Evolutionary conservation across 2,329 filamentous ascomycete species (phyloP).

Genomic region (Fusarium pseudocircinatum): DNA sequence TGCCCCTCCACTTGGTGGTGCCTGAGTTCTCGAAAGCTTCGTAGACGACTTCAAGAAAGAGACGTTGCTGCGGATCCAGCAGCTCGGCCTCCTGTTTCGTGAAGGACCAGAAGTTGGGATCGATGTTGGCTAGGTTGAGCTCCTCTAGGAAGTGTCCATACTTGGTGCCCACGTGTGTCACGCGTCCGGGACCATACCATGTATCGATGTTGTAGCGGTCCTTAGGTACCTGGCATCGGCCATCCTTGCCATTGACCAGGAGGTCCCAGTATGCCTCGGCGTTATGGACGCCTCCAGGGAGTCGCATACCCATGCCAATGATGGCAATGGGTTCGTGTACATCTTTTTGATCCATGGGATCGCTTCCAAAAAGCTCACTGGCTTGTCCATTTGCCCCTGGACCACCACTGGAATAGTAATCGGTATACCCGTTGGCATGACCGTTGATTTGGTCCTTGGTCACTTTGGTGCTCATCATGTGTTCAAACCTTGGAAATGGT

Average conservation of each 20-base stretch:
- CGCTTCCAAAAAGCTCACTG: background rate
- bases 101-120: constrained; percentile 8
- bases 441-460: background rate
- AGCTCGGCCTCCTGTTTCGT: constrained; percentile 7
- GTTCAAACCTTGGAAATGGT: background rate
- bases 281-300: constrained; percentile 1
- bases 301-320: constrained; percentile 3
- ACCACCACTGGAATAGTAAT: background rate
- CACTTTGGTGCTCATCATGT: background rate
- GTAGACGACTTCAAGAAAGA: constrained; percentile 11
- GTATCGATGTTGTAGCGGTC: constrained; percentile 1
- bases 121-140: constrained; percentile 11
- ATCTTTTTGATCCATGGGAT: background rate
- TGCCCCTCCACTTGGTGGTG: constrained; percentile 4
- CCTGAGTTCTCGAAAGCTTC: constrained; percentile 7
- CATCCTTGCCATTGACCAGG: background rate
- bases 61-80: constrained; percentile 4
- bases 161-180: constrained; percentile 6
- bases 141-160: constrained; percentile 8
- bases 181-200: constrained; percentile 7
- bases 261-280: background rate
- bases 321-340: constrained; percentile 1
- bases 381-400: background rate
- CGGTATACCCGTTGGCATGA: background rate
- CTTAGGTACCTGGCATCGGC: constrained; percentile 1